phyloP scores from a whole-genome alignment of 2,329 filamentous ascomycete genomes.

The Daldinia sp. region DNA sequence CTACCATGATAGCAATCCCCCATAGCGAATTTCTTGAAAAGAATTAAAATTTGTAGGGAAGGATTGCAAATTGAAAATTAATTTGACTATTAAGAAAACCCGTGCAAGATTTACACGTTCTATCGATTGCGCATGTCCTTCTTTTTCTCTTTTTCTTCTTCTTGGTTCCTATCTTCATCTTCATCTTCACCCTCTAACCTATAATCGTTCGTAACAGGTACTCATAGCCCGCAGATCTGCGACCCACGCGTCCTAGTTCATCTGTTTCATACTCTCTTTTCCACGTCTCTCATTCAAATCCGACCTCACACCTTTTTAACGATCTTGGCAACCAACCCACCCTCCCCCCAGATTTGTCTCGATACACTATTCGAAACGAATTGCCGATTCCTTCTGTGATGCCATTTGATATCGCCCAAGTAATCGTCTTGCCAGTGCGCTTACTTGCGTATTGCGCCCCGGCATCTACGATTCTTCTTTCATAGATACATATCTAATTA shows the following conservation, averaged over 20 bases:
- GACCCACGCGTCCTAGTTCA: constrained; percentile 37
- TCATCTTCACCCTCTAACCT: constrained; percentile 17
- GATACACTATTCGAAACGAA: constrained; percentile 30
- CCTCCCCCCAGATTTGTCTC: constrained; percentile 11
- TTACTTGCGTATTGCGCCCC: constrained; percentile 40
- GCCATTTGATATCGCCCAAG: constrained; percentile 32
- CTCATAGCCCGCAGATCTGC: not conserved
- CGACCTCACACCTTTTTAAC: constrained; percentile 24
- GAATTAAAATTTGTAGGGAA: not conserved
- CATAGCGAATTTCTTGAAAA: not conserved
- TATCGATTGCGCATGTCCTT: constrained; percentile 1
- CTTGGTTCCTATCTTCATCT: constrained; percentile 14
- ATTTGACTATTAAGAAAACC: too few species aligned
- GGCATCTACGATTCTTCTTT: constrained; percentile 10
- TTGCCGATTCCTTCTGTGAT: constrained; percentile 35
- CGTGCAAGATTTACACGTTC: constrained; percentile 1
- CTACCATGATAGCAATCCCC: not conserved
- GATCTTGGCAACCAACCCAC: constrained; percentile 9
- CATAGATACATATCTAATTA: constrained; percentile 16
- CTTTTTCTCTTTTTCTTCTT: not conserved
- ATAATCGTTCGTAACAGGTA: constrained; percentile 6
- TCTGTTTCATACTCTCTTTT: constrained; percentile 36
- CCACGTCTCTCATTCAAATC: constrained; percentile 34
- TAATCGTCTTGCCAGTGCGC: constrained; percentile 35
- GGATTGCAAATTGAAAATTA: not conserved